Conservation (phyloP, 2,329 filamentous ascomycete species). For the Penicillium brasilianum region DNA sequence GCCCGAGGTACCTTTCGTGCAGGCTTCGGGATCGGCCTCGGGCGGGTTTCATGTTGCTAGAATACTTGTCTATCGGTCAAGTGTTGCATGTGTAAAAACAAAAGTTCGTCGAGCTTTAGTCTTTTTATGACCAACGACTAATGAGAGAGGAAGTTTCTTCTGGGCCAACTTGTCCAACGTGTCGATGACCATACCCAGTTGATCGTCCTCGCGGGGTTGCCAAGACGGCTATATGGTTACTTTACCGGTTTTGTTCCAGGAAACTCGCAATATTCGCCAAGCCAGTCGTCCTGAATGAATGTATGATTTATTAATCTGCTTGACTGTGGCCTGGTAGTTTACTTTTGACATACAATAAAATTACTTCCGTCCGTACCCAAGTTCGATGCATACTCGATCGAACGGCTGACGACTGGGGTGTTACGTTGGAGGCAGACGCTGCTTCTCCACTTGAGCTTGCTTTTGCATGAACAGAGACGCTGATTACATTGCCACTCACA, state of each 20-base stretch:
- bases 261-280: slow-evolving; percentile 30
- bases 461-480: slow-evolving; percentile 16
- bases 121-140: background rate
- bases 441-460: slow-evolving; percentile 17
- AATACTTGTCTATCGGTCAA: background rate
- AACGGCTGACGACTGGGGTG: slow-evolving; percentile 18
- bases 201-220: background rate
- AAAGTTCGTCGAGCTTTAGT: background rate
- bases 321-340: too few species aligned
- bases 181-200: background rate
- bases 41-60: background rate
- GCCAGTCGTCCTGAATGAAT: slow-evolving; percentile 33
- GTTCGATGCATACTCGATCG: slow-evolving; percentile 28
- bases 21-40: background rate
- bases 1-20: background rate
- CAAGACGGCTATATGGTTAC: slow-evolving; percentile 3
- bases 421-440: slow-evolving; percentile 28
- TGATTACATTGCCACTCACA: slow-evolving; percentile 15
- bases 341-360: too few species aligned
- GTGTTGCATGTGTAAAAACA: background rate
- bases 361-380: background rate
- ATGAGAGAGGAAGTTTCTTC: background rate
- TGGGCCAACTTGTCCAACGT: background rate
- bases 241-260: background rate
- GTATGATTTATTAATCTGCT: slow-evolving; percentile 22